Conservation (phyloP, 345 rosid genomes). For the Adansonia digitata region DNA sequence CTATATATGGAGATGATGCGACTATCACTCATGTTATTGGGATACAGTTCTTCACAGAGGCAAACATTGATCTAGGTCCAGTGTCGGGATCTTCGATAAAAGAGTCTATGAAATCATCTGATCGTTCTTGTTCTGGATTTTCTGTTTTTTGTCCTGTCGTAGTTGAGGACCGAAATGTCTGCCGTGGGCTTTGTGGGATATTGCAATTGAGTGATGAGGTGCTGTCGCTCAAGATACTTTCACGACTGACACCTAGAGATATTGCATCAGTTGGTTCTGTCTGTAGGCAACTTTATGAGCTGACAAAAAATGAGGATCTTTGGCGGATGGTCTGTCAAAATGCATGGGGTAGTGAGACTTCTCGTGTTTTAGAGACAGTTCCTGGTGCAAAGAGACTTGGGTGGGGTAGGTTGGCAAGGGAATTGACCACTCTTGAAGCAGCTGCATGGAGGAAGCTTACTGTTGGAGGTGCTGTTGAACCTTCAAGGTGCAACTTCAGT, state of each 20-base stretch:
- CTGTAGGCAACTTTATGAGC: constrained; percentile 53
- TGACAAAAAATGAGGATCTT: constrained; percentile 76
- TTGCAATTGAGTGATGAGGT: constrained; percentile 77
- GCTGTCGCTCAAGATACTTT: constrained; percentile 60
- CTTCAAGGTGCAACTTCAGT: neutral
- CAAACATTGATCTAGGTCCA: constrained; percentile 79
- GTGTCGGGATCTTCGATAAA: constrained; percentile 49
- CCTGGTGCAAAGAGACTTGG: constrained; percentile 83
- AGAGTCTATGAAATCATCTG: constrained; percentile 45
- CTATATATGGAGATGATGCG: constrained; percentile 80
- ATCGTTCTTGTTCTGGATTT: constrained; percentile 33
- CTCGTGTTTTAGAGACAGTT: constrained; percentile 63
- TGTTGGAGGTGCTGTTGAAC: constrained; percentile 67
- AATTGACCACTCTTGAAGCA: constrained; percentile 84
- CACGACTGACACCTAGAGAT: constrained; percentile 74
- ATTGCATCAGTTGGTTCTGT: constrained; percentile 76
- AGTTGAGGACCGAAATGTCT: constrained; percentile 53
- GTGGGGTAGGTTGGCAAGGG: constrained; percentile 79
- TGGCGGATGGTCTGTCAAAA: constrained; percentile 90
- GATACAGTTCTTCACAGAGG: constrained; percentile 75
- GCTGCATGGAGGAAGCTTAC: constrained; percentile 74
- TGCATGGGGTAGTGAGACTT: constrained; percentile 82
- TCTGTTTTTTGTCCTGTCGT: constrained; percentile 32
- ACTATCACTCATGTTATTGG: constrained; percentile 75
- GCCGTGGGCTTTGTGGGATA: constrained; percentile 61